Evolutionary conservation across 1,139 yeast species (phyloP).

Genomic region (Groenewaldozyma auringiensis): DNA sequence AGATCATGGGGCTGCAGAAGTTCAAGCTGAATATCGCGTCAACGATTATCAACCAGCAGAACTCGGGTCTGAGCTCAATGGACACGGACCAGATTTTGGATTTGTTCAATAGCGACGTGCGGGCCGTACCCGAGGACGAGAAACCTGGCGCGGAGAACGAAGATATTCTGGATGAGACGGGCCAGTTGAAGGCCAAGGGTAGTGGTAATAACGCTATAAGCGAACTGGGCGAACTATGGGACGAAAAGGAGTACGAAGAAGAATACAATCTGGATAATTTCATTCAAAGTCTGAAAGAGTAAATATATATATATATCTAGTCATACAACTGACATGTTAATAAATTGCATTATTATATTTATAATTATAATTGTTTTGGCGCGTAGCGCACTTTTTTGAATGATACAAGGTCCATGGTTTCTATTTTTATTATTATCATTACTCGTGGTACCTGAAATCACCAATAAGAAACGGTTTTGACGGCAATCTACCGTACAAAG

Average conservation of each 20-base stretch:
- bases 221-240: slow-evolving; percentile 94
- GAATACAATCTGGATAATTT: slow-evolving; percentile 91
- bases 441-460: slow-evolving; percentile 63
- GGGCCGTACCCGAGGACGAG: slow-evolving; percentile 28
- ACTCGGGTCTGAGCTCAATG: slow-evolving; percentile 91
- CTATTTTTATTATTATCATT: too few relatives aligned
- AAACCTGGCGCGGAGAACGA: slow-evolving; percentile 36
- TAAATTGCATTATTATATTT: slow-evolving; percentile 5
- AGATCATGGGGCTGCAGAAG: slow-evolving; percentile 96
- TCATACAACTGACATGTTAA: background rate
- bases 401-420: background rate
- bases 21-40: slow-evolving; percentile 97
- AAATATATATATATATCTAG: background rate
- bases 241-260: slow-evolving; percentile 90
- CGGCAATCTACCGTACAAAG: slow-evolving; percentile 84
- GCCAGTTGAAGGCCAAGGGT: slow-evolving; percentile 47
- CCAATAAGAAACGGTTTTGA: slow-evolving; percentile 59
- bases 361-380: background rate
- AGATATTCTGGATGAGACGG: slow-evolving; percentile 43
- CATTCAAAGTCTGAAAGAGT: slow-evolving; percentile 55
- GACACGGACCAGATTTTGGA: slow-evolving; percentile 92
- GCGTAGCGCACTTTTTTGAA: background rate
- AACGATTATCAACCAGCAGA: slow-evolving; percentile 92
- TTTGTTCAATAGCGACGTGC: slow-evolving; percentile 58
- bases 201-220: slow-evolving; percentile 60